Evolutionary conservation across 2,329 filamentous ascomycete genomes (phyloP).

Genomic region (Aureobasidium musti): DNA sequence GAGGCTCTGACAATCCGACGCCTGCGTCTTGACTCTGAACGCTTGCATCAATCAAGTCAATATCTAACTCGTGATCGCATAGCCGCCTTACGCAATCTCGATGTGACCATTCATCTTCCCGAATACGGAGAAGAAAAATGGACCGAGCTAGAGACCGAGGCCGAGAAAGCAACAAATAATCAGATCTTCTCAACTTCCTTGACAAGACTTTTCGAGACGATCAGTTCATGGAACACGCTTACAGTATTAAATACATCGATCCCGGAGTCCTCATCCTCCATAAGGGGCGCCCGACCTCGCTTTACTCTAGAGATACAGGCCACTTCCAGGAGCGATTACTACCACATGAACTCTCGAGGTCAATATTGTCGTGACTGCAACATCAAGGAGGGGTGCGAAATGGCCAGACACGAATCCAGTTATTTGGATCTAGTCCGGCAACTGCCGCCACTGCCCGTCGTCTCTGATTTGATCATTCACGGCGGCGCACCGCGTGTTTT

Average conservation of each 20-base stretch:
- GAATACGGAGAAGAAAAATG: background rate
- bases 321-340: background rate
- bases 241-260: accelerated
- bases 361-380: background rate
- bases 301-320: background rate
- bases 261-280: background rate
- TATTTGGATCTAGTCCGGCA: background rate
- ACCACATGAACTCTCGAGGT: background rate
- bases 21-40: background rate
- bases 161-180: background rate
- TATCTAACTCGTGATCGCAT: background rate
- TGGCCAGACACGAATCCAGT: background rate
- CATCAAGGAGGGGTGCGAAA: background rate
- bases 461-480: background rate
- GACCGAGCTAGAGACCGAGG: background rate
- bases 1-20: background rate
- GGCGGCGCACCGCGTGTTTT: background rate
- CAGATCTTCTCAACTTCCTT: background rate
- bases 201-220: background rate
- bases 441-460: background rate
- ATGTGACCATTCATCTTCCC: background rate
- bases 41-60: background rate
- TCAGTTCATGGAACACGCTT: background rate
- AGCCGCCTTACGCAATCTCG: background rate
- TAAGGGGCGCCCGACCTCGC: background rate